These are phyloP conservation scores for Curvularia sp. DNA, from an alignment of 2,329 filamentous ascomycete genomes.

Conservation along the genomic window DNA sequence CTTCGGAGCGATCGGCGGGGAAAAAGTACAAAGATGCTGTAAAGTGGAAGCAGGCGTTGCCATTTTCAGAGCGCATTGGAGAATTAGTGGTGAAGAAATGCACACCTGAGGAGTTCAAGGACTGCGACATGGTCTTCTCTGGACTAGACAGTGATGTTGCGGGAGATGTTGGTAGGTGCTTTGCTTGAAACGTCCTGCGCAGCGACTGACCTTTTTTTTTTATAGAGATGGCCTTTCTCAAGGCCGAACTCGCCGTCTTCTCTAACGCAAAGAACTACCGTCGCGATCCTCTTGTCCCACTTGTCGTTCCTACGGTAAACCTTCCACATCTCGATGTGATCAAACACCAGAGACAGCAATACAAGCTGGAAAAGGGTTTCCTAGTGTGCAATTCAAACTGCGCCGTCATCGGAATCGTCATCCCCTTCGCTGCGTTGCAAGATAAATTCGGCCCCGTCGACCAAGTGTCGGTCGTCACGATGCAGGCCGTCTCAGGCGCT, in stretches of 20 bases:
- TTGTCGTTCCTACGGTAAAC: constrained; percentile 96
- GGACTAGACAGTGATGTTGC: constrained; percentile 93
- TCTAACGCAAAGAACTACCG: constrained; percentile 99
- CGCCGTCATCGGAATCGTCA: constrained; percentile 94
- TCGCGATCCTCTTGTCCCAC: constrained; percentile 84
- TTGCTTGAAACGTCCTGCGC: neutral
- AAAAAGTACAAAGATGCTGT: constrained; percentile 96
- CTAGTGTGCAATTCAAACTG: constrained; percentile 98
- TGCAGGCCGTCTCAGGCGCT: constrained; percentile 93
- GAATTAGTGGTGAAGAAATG: constrained; percentile 87
- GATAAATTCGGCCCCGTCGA: constrained; percentile 80
- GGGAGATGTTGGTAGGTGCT: constrained; percentile 78
- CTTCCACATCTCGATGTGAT: constrained; percentile 85
- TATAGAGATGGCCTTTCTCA: constrained; percentile 84
- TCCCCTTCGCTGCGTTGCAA: constrained; percentile 90
- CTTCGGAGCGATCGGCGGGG: constrained; percentile 85
- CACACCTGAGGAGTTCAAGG: constrained; percentile 78
- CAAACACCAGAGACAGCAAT: constrained; percentile 80
- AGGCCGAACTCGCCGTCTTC: constrained; percentile 88
- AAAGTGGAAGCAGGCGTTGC: constrained; percentile 88
- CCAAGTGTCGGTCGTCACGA: constrained; percentile 84
- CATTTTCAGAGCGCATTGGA: constrained; percentile 77
- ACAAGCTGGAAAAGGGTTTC: constrained; percentile 81
- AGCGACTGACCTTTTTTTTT: constrained; percentile 3
- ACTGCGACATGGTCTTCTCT: constrained; percentile 93